Conservation (phyloP, 1,139 yeast genomes). For the Sugiyamaella grinbergsii region DNA sequence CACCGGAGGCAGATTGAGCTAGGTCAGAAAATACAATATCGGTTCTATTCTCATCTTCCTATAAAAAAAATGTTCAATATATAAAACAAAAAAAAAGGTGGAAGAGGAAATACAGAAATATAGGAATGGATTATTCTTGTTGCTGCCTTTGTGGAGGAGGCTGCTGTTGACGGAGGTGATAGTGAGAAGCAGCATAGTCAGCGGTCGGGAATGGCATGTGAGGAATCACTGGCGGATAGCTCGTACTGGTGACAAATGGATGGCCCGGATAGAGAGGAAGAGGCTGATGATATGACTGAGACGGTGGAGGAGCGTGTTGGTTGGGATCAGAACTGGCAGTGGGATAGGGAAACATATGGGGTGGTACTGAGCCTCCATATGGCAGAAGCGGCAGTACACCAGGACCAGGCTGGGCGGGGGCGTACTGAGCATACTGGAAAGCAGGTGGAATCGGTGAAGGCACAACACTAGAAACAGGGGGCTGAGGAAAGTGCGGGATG, state of each 20-base stretch:
- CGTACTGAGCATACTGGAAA: slow-evolving; percentile 11
- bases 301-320: slow-evolving; percentile 8
- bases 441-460: slow-evolving; percentile 18
- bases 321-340: slow-evolving; percentile 3
- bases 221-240: slow-evolving; percentile 17
- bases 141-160: not conserved
- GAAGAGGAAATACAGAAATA: not conserved
- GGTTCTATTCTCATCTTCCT: not conserved
- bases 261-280: slow-evolving; percentile 15
- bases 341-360: slow-evolving; percentile 8
- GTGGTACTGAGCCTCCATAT: slow-evolving; percentile 5
- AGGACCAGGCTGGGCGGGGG: slow-evolving; percentile 12
- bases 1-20: no score
- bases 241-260: slow-evolving; percentile 17
- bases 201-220: slow-evolving; percentile 17
- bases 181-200: slow-evolving; percentile 9
- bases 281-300: slow-evolving; percentile 10
- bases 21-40: not conserved
- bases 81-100: not conserved
- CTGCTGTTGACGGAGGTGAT: slow-evolving; percentile 11
- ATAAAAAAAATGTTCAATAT: not conserved
- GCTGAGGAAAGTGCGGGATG: slow-evolving; percentile 22
- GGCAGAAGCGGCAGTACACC: slow-evolving; percentile 7
- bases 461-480: slow-evolving; percentile 12
- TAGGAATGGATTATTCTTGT: not conserved